phyloP scores from a whole-genome alignment of 345 rosid species.

The Erodium maritimum region DNA sequence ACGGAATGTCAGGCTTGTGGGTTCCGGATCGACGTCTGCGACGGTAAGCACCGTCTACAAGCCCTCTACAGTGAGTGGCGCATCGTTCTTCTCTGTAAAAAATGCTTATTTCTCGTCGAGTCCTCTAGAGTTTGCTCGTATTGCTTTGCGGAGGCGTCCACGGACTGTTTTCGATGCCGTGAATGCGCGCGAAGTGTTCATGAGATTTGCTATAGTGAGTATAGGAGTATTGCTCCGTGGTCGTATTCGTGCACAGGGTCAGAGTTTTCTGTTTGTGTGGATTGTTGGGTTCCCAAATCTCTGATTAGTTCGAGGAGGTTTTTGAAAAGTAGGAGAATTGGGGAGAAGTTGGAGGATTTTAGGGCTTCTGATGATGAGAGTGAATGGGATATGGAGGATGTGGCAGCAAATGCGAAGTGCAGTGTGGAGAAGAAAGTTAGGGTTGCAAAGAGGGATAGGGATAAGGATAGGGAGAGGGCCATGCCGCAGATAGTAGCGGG shows the following conservation, averaged over 20 bases:
- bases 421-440: slow-evolving; percentile 13
- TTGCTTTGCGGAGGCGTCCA: slow-evolving; percentile 26
- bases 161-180: slow-evolving; percentile 19
- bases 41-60: slow-evolving; percentile 26
- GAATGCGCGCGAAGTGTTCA: slow-evolving; percentile 30
- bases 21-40: slow-evolving; percentile 26
- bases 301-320: slow-evolving; percentile 12
- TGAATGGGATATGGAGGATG: slow-evolving; percentile 8
- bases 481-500: too few relatives aligned
- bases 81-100: slow-evolving; percentile 31
- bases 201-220: slow-evolving; percentile 21
- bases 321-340: slow-evolving; percentile 9
- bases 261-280: slow-evolving; percentile 35
- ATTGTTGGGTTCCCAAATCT: slow-evolving; percentile 51
- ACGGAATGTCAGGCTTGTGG: slow-evolving; percentile 51
- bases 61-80: slow-evolving; percentile 51
- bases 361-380: slow-evolving; percentile 11
- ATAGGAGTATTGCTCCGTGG: slow-evolving; percentile 24
- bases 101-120: slow-evolving; percentile 23
- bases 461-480: slow-evolving; percentile 15
- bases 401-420: slow-evolving; percentile 14
- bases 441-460: slow-evolving; percentile 19
- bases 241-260: slow-evolving; percentile 20
- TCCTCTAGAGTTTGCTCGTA: slow-evolving; percentile 37
- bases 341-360: not conserved